A percentile compares a stretch with the other conserved stretches of the same genome.
Conservation (phyloP, 202 grass and related monocot species). For the Bolboschoenoplectus hybrid region DNA sequence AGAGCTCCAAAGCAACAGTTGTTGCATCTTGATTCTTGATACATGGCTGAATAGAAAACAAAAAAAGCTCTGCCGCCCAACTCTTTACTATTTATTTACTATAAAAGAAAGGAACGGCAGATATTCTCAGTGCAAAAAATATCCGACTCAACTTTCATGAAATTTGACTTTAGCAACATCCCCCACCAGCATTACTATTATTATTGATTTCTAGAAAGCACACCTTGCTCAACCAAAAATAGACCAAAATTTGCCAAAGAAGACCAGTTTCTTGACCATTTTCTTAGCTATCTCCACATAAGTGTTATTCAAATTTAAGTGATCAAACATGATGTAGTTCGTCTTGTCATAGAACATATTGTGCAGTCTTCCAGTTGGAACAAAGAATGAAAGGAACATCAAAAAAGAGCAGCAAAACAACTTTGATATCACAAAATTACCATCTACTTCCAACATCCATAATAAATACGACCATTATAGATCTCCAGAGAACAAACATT, state of each 20-base stretch:
- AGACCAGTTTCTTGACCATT: neutral
- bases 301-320: neutral
- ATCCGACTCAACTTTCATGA: neutral
- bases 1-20: neutral
- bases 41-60: neutral
- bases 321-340: neutral
- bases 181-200: neutral
- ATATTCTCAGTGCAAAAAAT: neutral
- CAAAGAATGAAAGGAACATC: neutral
- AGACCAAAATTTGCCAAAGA: neutral
- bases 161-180: neutral
- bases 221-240: neutral
- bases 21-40: neutral
- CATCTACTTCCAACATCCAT: neutral
- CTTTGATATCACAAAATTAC: neutral
- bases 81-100: neutral
- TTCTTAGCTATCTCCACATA: neutral
- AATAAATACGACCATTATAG: neutral
- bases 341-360: neutral
- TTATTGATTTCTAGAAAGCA: neutral
- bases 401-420: neutral
- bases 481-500: slow-evolving; percentile 6
- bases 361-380: neutral
- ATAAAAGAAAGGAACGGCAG: neutral
- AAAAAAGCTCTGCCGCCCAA: neutral